A percentile compares a stretch with the other conserved stretches of the same genome.
Evolutionary conservation across 164 flowering plant genomes (phyloP).

Genomic region (Stephania yunnanensis): DNA sequence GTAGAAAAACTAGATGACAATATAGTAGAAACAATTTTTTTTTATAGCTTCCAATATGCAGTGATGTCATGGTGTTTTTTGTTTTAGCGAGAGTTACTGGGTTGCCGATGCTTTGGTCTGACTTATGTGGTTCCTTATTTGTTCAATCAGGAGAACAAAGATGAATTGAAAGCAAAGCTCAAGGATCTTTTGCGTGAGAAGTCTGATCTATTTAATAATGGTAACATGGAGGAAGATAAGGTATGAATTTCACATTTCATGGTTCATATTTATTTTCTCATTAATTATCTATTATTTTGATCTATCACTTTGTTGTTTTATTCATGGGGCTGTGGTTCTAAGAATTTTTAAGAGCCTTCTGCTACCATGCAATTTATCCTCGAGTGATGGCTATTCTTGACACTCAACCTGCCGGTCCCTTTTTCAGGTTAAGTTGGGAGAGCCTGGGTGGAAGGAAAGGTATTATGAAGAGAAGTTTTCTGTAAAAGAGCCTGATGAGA

Average conservation of each 20-base stretch:
- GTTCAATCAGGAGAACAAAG: conserved; percentile 66
- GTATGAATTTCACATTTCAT: conserved; percentile 28
- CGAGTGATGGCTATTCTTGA: conserved; percentile 2
- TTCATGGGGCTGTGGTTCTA: background rate
- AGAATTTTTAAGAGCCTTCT: background rate
- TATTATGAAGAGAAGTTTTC: conserved; percentile 91
- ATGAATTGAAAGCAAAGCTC: conserved; percentile 76
- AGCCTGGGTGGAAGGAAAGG: conserved; percentile 94
- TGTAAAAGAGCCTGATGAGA: conserved; percentile 61
- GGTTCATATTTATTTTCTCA: background rate
- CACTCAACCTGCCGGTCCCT: conserved; percentile 2
- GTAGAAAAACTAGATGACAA: conserved; percentile 18
- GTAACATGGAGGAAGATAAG: conserved; percentile 79
- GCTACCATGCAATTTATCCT: conserved; percentile 1
- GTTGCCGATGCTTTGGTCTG: background rate
- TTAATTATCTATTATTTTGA: background rate
- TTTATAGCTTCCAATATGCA: background rate
- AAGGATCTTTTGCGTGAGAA: conserved; percentile 77
- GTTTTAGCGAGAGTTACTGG: no score
- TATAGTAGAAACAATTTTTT: background rate
- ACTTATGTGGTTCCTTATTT: conserved; percentile 7
- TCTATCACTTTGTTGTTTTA: background rate
- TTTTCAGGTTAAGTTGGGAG: conserved; percentile 76
- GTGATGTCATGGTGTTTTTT: background rate
- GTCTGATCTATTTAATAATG: conserved; percentile 62